Conservation (phyloP, 75 land plant genomes). For the Ceratopteris richardii region DNA sequence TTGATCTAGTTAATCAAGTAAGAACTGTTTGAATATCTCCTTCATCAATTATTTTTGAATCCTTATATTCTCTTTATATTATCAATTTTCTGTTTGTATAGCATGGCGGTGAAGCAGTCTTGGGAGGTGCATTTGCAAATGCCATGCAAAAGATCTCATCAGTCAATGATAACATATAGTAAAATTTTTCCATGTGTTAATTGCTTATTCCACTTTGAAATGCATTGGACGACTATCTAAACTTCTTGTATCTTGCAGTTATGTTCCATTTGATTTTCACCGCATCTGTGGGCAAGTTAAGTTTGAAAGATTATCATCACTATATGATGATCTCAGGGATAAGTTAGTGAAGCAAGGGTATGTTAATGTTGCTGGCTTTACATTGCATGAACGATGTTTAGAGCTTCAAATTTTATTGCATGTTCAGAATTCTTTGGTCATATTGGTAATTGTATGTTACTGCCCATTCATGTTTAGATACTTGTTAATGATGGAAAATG, state of each 20-base stretch:
- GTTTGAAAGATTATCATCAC: slow-evolving; percentile 64
- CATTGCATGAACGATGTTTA: slow-evolving; percentile 8
- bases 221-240: no score
- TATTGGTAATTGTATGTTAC: no score
- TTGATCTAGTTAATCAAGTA: slow-evolving; percentile 87
- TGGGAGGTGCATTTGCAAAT: slow-evolving; percentile 59
- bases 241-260: slow-evolving; percentile 44
- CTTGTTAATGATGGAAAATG: slow-evolving; percentile 44
- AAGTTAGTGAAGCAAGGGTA: slow-evolving; percentile 73
- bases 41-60: background rate
- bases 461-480: slow-evolving; percentile 80
- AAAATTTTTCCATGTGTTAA: background rate
- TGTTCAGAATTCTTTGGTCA: no score
- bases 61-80: no score
- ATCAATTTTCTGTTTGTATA: no score
- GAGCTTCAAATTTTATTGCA: no score
- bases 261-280: slow-evolving; percentile 92
- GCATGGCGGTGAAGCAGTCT: slow-evolving; percentile 91
- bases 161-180: slow-evolving; percentile 19
- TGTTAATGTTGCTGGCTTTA: slow-evolving; percentile 11
- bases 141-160: slow-evolving; percentile 62
- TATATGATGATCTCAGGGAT: slow-evolving; percentile 62
- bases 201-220: no score
- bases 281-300: slow-evolving; percentile 60
- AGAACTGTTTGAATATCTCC: background rate